phyloP scores from a whole-genome alignment of 306 rosid species.

The Bauhinia variegata region DNA sequence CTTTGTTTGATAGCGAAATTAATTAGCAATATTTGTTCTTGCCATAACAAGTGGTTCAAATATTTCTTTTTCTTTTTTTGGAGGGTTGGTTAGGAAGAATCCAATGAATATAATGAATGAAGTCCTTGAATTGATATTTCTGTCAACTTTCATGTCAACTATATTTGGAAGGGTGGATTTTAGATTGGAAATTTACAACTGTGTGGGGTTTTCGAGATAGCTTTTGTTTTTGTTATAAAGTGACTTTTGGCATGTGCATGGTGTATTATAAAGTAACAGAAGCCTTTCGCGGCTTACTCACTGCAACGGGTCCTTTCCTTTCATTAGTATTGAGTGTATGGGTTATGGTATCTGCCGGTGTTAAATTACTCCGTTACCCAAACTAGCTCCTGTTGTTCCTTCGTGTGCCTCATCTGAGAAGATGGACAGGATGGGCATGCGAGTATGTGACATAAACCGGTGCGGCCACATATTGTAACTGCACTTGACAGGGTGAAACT shows the following conservation, averaged over 20 bases:
- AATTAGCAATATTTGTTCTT: neutral
- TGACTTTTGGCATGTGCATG: constrained; percentile 44
- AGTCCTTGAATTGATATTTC: no score
- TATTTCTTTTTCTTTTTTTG: neutral
- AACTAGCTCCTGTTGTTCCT: no score
- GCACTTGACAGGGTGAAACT: no score
- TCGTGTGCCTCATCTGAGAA: no score
- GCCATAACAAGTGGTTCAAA: neutral
- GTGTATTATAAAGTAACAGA: constrained; percentile 27
- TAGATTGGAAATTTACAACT: constrained; percentile 16
- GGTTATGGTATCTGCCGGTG: neutral
- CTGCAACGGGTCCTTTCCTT: constrained; percentile 17
- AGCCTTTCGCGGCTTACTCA: neutral
- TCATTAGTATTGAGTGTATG: neutral
- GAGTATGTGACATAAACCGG: no score
- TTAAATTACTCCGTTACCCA: neutral
- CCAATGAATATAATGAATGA: no score
- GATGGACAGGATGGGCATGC: no score
- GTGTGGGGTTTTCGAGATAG: constrained; percentile 1
- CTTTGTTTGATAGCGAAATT: constrained; percentile 27
- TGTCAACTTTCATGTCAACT: neutral
- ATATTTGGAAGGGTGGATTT: constrained; percentile 4
- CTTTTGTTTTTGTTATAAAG: neutral
- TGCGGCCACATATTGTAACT: no score
- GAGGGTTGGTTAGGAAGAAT: no score